Evolutionary conservation across 139 green algal genomes (phyloP).

Genomic region (Diplosphaera chodatii): DNA sequence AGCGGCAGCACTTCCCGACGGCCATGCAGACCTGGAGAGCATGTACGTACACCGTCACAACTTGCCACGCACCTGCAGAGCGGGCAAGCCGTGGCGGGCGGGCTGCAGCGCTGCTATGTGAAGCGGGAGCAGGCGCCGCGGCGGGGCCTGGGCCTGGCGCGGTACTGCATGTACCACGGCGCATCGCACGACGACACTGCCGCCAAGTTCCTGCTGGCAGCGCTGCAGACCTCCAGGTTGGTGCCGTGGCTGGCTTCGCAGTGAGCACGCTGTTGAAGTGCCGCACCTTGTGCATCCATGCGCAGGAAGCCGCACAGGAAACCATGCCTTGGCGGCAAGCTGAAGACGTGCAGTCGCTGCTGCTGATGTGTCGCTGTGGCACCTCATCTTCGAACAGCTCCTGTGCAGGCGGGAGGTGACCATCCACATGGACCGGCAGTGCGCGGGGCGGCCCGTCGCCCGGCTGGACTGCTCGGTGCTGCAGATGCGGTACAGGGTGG

Average conservation of each 20-base stretch:
- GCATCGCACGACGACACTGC: not conserved
- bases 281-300: too few species aligned
- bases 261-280: too few species aligned
- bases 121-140: slow-evolving; percentile 11
- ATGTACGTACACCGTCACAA: too few species aligned
- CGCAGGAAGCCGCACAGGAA: too few species aligned
- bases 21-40: too few species aligned
- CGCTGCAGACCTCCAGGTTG: slow-evolving; percentile 12
- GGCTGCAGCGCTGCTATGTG: slow-evolving; percentile 37
- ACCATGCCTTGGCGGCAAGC: too few species aligned
- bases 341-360: too few species aligned
- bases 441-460: slow-evolving; percentile 2
- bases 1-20: too few species aligned
- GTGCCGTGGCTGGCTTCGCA: not conserved
- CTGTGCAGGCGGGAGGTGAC: slow-evolving; percentile 12
- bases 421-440: slow-evolving; percentile 5
- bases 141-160: not conserved
- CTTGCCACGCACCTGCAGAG: too few species aligned
- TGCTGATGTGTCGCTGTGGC: not conserved
- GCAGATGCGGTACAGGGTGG: not conserved
- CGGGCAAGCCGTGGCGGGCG: slow-evolving; percentile 7
- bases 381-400: too few species aligned
- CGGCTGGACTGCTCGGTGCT: slow-evolving; percentile 4
- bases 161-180: slow-evolving; percentile 25
- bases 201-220: slow-evolving; percentile 5